Conservation (phyloP, 768 basidiomycete genomes). For the Pleurotus tuoliensis region DNA sequence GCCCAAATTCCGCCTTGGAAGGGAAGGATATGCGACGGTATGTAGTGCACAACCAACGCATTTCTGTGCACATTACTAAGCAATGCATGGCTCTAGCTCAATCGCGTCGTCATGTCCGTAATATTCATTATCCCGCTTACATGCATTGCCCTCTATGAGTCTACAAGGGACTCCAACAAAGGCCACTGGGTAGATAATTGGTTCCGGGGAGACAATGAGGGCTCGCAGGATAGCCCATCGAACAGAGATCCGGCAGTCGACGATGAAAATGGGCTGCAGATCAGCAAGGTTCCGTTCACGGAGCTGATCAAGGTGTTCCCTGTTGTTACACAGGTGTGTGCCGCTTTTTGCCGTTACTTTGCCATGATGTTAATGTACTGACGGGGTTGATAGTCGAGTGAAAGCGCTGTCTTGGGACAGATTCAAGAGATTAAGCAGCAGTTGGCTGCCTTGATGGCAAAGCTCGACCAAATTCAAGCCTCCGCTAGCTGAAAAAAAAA, state of each 20-base stretch:
- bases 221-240: slow-evolving; percentile 48
- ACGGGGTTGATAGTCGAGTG: slow-evolving; percentile 53
- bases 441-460: slow-evolving; percentile 33
- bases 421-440: slow-evolving; percentile 51
- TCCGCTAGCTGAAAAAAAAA: neutral
- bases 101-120: slow-evolving; percentile 70
- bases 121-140: slow-evolving; percentile 82
- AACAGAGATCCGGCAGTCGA: slow-evolving; percentile 58
- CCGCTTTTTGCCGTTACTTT: neutral
- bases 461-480: slow-evolving; percentile 24
- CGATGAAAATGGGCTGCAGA: slow-evolving; percentile 52
- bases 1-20: slow-evolving; percentile 39
- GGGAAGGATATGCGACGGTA: slow-evolving; percentile 58
- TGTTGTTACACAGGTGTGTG: slow-evolving; percentile 61
- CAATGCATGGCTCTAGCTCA: slow-evolving; percentile 44
- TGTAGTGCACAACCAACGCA: neutral
- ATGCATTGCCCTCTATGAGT: slow-evolving; percentile 73
- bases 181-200: slow-evolving; percentile 67
- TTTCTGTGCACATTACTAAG: neutral
- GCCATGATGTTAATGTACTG: slow-evolving; percentile 1
- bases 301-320: slow-evolving; percentile 73
- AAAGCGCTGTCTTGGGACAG: slow-evolving; percentile 63
- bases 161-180: slow-evolving; percentile 42
- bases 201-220: slow-evolving; percentile 59
- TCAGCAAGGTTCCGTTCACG: slow-evolving; percentile 66